A percentile compares a stretch with the other conserved stretches of the same genome.
These are phyloP conservation scores for Penicillium sp. DNA, from an alignment of 2,329 filamentous ascomycete species.

Conservation along the genomic window DNA sequence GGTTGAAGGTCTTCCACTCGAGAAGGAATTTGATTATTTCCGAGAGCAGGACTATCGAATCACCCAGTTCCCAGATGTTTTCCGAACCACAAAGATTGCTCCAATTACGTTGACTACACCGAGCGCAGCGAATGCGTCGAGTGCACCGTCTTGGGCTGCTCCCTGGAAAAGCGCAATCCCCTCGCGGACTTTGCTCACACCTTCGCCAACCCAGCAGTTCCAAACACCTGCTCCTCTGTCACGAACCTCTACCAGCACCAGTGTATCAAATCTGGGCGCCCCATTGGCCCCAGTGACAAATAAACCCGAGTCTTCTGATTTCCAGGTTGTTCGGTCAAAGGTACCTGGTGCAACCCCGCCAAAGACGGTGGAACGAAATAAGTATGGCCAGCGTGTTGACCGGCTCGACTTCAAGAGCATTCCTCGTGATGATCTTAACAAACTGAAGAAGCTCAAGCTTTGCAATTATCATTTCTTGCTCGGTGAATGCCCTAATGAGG, in stretches of 20 bases:
- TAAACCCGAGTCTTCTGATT: conserved; percentile 35
- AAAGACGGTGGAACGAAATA: conserved; percentile 53
- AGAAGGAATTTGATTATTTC: conserved; percentile 50
- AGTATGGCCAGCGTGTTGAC: conserved; percentile 59
- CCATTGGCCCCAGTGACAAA: conserved; percentile 36
- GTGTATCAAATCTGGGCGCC: conserved; percentile 34
- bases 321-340: conserved; percentile 40
- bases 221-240: conserved; percentile 28
- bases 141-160: conserved; percentile 29
- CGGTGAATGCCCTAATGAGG: conserved; percentile 54
- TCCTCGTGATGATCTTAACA: conserved; percentile 55
- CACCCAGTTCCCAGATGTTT: conserved; percentile 52
- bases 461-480: conserved; percentile 62
- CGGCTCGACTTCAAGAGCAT: conserved; percentile 50
- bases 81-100: conserved; percentile 52
- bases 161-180: conserved; percentile 34
- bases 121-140: not conserved
- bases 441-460: conserved; percentile 60
- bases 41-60: conserved; percentile 46
- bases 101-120: not conserved
- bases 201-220: conserved; percentile 36
- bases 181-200: conserved; percentile 32
- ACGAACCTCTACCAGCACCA: conserved; percentile 41
- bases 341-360: conserved; percentile 28
- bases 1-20: conserved; percentile 56